phyloP scores from a whole-genome alignment of 2,329 filamentous ascomycete genomes.

The Macroventuria anomochaeta region DNA sequence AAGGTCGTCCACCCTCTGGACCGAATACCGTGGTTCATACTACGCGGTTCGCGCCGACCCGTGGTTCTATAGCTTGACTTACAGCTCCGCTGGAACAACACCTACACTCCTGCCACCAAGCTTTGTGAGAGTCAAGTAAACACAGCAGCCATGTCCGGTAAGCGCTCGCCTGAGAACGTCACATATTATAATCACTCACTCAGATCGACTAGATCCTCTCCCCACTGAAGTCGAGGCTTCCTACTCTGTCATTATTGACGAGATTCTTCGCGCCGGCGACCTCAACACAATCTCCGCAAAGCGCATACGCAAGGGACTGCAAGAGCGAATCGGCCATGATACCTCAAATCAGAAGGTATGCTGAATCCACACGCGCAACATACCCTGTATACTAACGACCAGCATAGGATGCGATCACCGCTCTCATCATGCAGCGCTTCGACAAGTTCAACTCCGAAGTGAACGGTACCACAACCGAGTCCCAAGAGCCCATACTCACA shows the following conservation, averaged over 20 bases:
- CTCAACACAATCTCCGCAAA: conserved; percentile 70
- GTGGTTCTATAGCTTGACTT: conserved; percentile 13
- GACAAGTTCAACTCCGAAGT: conserved; percentile 54
- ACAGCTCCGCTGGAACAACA: conserved; percentile 5
- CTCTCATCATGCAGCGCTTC: conserved; percentile 58
- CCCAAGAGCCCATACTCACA: conserved; percentile 49
- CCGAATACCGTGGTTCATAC: conserved; percentile 7
- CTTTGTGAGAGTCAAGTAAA: conserved; percentile 1
- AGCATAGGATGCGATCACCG: conserved; percentile 52
- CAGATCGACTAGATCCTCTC: conserved; percentile 42
- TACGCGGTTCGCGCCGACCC: conserved; percentile 18
- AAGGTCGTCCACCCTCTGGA: not conserved
- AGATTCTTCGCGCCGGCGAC: conserved; percentile 65
- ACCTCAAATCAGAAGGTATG: conserved; percentile 67
- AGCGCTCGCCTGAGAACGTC: conserved; percentile 12
- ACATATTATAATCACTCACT: conserved; percentile 18
- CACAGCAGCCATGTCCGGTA: conserved; percentile 41
- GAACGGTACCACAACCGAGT: conserved; percentile 32
- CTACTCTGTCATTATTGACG: conserved; percentile 67
- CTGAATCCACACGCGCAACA: conserved; percentile 2
- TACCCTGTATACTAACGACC: conserved; percentile 21
- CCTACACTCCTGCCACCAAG: not conserved
- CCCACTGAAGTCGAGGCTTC: conserved; percentile 56
- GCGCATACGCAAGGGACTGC: conserved; percentile 68
- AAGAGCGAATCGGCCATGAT: conserved; percentile 66